Evolutionary conservation across 2,329 filamentous ascomycete species (phyloP).

Genomic region (Fusarium sp.): DNA sequence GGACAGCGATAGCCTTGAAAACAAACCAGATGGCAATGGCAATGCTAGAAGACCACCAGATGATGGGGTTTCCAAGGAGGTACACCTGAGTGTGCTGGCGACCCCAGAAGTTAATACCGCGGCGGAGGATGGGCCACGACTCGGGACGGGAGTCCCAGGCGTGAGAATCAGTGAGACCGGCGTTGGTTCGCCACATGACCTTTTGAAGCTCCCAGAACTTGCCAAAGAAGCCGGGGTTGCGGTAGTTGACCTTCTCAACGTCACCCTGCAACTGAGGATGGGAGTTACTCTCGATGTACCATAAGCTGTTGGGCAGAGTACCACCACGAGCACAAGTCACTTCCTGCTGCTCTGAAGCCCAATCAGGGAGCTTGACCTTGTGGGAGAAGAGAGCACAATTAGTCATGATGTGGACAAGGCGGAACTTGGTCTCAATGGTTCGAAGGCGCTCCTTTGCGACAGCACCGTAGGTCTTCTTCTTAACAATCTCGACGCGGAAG

Average conservation of each 20-base stretch:
- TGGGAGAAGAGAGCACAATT: slow-evolving; percentile 96
- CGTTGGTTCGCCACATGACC: slow-evolving; percentile 99
- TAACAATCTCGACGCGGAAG: slow-evolving; percentile 94
- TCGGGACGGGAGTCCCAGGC: slow-evolving; percentile 96
- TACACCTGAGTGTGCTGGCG: slow-evolving; percentile 95
- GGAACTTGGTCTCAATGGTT: slow-evolving; percentile 97
- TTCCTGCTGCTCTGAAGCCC: slow-evolving; percentile 98
- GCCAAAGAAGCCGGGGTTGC: slow-evolving; percentile 91
- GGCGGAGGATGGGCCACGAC: slow-evolving; percentile 89
- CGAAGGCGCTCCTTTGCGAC: slow-evolving; percentile 85
- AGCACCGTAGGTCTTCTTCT: slow-evolving; percentile 81
- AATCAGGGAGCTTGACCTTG: slow-evolving; percentile 98
- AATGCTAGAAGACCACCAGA: slow-evolving; percentile 90
- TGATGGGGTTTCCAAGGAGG: slow-evolving; percentile 90
- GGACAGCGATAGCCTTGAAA: slow-evolving; percentile 87
- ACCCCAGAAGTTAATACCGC: slow-evolving; percentile 99
- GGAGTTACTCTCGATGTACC: slow-evolving; percentile 93
- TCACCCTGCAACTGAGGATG: slow-evolving; percentile 79
- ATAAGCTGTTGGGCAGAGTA: slow-evolving; percentile 93
- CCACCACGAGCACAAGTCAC: slow-evolving; percentile 95
- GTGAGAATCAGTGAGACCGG: slow-evolving; percentile 93
- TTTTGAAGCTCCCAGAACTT: slow-evolving; percentile 98
- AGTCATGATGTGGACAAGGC: slow-evolving; percentile 94
- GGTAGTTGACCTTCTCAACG: slow-evolving; percentile 96
- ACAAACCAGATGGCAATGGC: slow-evolving; percentile 78